Percentiles rank a stretch among this genome's conserved stretches.
Evolutionary conservation across 139 green algal genomes (phyloP).

Genomic region (Tetradesmus lagerheimii): DNA sequence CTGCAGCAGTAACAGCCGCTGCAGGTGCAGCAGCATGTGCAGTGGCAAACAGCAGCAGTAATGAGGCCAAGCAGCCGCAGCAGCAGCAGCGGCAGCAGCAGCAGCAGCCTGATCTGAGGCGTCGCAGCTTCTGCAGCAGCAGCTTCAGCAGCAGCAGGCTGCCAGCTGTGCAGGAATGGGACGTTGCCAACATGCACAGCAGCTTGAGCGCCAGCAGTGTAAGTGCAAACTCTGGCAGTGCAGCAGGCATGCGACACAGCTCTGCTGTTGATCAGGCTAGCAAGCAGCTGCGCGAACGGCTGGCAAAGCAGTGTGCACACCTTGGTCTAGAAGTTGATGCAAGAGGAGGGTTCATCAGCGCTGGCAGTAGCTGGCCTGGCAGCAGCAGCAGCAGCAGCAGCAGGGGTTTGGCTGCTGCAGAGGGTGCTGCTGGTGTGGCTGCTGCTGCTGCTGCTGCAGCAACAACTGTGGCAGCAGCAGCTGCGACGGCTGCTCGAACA

Average conservation of each 20-base stretch:
- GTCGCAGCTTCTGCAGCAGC: not conserved
- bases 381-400: not conserved
- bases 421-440: not conserved
- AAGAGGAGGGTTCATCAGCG: not conserved
- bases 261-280: not conserved
- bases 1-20: not conserved
- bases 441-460: not conserved
- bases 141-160: not conserved
- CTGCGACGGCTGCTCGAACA: not conserved
- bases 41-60: not conserved
- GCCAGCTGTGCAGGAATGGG: not conserved
- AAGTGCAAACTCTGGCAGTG: not conserved
- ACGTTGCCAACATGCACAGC: not conserved
- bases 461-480: not conserved
- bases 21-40: not conserved
- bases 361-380: too few relatives aligned
- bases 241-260: not conserved
- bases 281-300: not conserved
- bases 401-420: not conserved
- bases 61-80: not conserved
- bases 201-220: not conserved
- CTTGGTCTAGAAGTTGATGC: not conserved
- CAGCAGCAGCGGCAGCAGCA: not conserved
- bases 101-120: not conserved
- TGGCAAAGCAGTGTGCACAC: not conserved